phyloP scores from a whole-genome alignment of 805 yeast species.

The Saccharomyces cerevisiae region DNA sequence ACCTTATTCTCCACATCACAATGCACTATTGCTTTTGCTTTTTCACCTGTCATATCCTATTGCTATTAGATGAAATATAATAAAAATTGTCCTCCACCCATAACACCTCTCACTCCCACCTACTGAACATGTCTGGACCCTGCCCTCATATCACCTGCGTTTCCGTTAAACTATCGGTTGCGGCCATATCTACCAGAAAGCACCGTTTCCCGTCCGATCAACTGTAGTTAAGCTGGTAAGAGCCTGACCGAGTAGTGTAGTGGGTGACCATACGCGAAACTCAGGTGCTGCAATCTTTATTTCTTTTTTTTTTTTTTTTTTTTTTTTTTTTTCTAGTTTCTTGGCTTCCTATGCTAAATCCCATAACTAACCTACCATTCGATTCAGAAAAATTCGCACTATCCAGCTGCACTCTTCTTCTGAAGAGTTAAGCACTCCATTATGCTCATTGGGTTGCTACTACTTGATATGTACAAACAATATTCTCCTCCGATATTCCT shows the following conservation, averaged over 20 bases:
- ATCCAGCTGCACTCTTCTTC: not conserved
- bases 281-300: constrained; percentile 45
- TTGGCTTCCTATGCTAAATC: not conserved
- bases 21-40: not conserved
- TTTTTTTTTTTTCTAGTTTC: too few species aligned
- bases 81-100: not conserved
- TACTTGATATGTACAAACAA: too few species aligned
- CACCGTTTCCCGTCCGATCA: constrained; percentile 58
- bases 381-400: not conserved
- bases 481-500: not conserved
- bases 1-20: not conserved
- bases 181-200: constrained; percentile 54
- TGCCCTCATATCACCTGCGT: constrained; percentile 1
- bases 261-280: constrained; percentile 54
- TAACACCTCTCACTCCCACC: not conserved
- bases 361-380: not conserved
- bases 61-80: not conserved
- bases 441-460: too few species aligned
- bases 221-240: constrained; percentile 51
- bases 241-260: constrained; percentile 50
- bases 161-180: constrained; percentile 33
- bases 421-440: not conserved
- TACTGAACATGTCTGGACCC: not conserved
- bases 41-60: not conserved
- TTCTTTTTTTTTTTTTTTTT: constrained; percentile 6